These are phyloP conservation scores for Botrytis fragariae DNA, from an alignment of 2,329 filamentous ascomycete species.

Conservation along the genomic window DNA sequence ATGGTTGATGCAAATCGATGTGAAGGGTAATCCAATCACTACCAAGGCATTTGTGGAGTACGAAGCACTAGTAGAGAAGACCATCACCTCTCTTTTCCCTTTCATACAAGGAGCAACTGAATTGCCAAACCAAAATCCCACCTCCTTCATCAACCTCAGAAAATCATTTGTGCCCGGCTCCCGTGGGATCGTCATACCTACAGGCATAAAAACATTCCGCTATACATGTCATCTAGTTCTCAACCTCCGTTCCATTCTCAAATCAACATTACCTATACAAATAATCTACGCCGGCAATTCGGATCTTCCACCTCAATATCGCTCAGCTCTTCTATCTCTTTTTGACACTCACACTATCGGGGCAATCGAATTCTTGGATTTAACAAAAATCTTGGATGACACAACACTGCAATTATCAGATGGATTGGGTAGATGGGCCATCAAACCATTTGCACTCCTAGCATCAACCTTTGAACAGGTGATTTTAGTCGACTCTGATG, in stretches of 20 bases:
- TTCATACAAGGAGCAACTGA: background rate
- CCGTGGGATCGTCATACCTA: constrained; percentile 1
- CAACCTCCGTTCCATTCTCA: background rate
- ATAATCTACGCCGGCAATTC: background rate
- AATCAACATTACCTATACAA: constrained; percentile 7
- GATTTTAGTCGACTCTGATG: background rate
- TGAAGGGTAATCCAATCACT: background rate
- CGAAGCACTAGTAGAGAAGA: background rate
- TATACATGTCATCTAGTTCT: constrained; percentile 11
- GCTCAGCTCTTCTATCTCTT: background rate
- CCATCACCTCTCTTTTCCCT: background rate
- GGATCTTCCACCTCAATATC: background rate
- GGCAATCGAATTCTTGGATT: constrained; percentile 20
- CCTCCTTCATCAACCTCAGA: background rate
- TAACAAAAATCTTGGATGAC: constrained; percentile 15
- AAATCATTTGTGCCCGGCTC: constrained; percentile 6
- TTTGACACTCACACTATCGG: background rate
- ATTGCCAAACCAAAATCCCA: background rate
- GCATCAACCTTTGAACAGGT: background rate
- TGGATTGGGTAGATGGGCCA: constrained; percentile 38
- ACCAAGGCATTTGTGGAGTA: background rate
- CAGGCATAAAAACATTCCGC: background rate
- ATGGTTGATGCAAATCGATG: background rate
- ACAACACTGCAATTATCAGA: constrained; percentile 5
- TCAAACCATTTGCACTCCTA: constrained; percentile 35